phyloP scores from a whole-genome alignment of 352 stramenopile species.

The Peronosclerospora sorghi region DNA sequence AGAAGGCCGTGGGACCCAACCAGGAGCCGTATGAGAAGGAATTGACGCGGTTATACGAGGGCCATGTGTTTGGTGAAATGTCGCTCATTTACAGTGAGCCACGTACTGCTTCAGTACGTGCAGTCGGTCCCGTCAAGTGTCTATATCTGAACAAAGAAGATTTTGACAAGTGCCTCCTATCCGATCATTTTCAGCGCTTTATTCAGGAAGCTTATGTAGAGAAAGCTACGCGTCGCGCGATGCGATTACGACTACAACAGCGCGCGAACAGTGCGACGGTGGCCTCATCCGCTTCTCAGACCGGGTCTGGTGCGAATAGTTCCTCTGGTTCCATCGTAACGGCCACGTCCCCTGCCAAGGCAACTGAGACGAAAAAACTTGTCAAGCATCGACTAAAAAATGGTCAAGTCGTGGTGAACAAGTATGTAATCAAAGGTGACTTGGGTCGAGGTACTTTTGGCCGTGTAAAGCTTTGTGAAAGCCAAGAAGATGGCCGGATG shows the following conservation, averaged over 20 bases:
- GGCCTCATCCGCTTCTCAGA: constrained; percentile 8
- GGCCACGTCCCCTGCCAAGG: constrained; percentile 39
- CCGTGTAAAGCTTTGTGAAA: constrained; percentile 73
- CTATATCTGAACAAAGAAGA: constrained; percentile 81
- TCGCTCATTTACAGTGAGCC: constrained; percentile 82
- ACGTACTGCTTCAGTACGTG: constrained; percentile 70
- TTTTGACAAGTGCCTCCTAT: constrained; percentile 78
- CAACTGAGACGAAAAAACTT: constrained; percentile 69
- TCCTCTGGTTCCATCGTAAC: constrained; percentile 19
- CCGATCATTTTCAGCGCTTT: constrained; percentile 76
- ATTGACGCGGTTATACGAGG: constrained; percentile 76
- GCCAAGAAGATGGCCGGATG: constrained; percentile 64
- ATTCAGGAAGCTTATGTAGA: constrained; percentile 82
- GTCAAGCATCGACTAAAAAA: constrained; percentile 79
- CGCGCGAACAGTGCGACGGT: constrained; percentile 24
- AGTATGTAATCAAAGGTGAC: constrained; percentile 89
- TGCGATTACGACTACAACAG: constrained; percentile 66
- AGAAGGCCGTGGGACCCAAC: constrained; percentile 34
- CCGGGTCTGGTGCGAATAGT: constrained; percentile 11
- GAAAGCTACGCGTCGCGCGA: constrained; percentile 71
- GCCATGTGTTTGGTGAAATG: constrained; percentile 85
- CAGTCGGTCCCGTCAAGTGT: constrained; percentile 72
- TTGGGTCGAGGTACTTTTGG: constrained; percentile 88
- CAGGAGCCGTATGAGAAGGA: constrained; percentile 58
- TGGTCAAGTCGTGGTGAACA: constrained; percentile 86